Base-by-base conservation (phyloP, 2,329 filamentous ascomycete species). In the Epichloe coenophiala region DNA sequence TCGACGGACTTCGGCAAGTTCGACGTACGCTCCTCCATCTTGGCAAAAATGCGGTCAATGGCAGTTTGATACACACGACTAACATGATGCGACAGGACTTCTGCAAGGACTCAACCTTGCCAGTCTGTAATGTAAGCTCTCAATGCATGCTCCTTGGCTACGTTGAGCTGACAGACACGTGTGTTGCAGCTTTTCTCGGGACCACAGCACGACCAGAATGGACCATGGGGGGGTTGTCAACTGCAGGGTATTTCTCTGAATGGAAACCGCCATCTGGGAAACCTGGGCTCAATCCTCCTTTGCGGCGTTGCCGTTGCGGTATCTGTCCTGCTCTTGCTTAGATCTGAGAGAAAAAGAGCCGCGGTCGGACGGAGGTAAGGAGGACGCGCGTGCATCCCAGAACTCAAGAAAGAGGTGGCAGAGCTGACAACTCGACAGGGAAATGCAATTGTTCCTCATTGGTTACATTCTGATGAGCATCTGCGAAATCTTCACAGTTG, bases 401-500 rank as follows among this genome's bases (percentile, higher is more conserved):
- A 31, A 31, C 37, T 3, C 13, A 23, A 43, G 12, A 38, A 36
- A n/a, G n/a, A 17, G 5, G 12, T 39, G 36, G 31, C 27, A 40
- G 27, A 23, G 53, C 55, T 58, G 42, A 59, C 49, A 40, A 7
- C 12, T n/a, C 21, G 15, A 51, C 62, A 95, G 93, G 67, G 93
- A 98, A 69, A 97, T 98, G 80, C 93, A 98, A 75, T 62, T 96
- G 36, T 97, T 98, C 70, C 78, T 98, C 47, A 55, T 87, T 41
- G 84, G 86, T 47, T 98, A 88, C 66, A 84, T 95, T 51, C 69
- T 97, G 52, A 82, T 97, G 54, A 82, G 86, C 60, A 86, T 98
- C 61, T 96, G 90, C 69, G 93, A 97, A 67, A 95, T 98, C 61
- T 96, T 98, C 70, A 90, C 89, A 0, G 82, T 97, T 37, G 93